Conservation (phyloP, 768 basidiomycete genomes). For the Steccherinum ochraceum region DNA sequence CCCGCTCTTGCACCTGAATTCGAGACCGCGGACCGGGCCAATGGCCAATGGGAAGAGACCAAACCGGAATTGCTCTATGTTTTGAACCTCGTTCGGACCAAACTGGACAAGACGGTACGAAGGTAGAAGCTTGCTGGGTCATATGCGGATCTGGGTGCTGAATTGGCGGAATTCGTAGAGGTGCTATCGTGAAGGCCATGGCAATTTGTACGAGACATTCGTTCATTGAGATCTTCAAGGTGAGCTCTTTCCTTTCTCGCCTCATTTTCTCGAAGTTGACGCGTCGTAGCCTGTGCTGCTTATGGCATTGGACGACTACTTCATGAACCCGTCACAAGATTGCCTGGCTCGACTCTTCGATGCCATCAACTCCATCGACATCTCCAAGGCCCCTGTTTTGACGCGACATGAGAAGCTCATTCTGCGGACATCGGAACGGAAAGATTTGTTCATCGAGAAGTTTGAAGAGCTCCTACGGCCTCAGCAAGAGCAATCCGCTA, state of each 20-base stretch:
- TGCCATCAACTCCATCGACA: slow-evolving; percentile 87
- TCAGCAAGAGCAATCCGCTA: slow-evolving; percentile 5
- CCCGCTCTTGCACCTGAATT: slow-evolving; percentile 60
- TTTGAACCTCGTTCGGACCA: slow-evolving; percentile 85
- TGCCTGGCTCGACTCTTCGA: slow-evolving; percentile 88
- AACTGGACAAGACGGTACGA: slow-evolving; percentile 78
- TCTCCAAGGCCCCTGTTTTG: slow-evolving; percentile 70
- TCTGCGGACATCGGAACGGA: slow-evolving; percentile 85
- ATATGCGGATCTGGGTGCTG: not conserved
- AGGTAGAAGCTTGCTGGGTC: slow-evolving; percentile 36
- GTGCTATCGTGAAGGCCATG: slow-evolving; percentile 90
- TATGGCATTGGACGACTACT: slow-evolving; percentile 94
- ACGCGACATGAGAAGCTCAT: slow-evolving; percentile 82
- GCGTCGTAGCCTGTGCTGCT: slow-evolving; percentile 82
- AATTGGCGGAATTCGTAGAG: slow-evolving; percentile 40
- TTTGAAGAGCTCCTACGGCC: slow-evolving; percentile 38
- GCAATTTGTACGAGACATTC: slow-evolving; percentile 92
- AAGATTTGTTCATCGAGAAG: slow-evolving; percentile 88
- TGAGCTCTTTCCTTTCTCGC: slow-evolving; percentile 21
- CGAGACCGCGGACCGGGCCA: slow-evolving; percentile 21
- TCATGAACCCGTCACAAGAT: slow-evolving; percentile 81
- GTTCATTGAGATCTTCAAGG: slow-evolving; percentile 96
- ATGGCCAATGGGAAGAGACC: slow-evolving; percentile 14
- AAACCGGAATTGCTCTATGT: slow-evolving; percentile 71
- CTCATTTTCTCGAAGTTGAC: not conserved